These are phyloP conservation scores for Nannochloris sp. DNA, from an alignment of 139 green algal species.

Conservation along the genomic window DNA sequence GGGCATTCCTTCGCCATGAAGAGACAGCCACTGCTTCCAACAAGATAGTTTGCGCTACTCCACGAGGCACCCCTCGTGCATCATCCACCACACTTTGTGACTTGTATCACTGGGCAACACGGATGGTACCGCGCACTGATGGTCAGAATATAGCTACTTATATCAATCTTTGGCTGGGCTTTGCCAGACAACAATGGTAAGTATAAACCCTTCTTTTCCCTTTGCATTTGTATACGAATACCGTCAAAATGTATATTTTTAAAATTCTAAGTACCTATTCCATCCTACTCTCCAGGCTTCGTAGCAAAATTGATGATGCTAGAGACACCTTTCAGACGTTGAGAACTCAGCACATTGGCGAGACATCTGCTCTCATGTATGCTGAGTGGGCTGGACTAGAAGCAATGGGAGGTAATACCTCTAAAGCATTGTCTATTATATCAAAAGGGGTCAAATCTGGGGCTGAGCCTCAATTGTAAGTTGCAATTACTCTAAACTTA, in stretches of 20 bases:
- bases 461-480: not conserved
- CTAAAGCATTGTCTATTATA: slow-evolving; percentile 48
- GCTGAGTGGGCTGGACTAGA: slow-evolving; percentile 73
- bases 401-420: slow-evolving; percentile 36
- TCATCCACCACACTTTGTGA: slow-evolving; percentile 38
- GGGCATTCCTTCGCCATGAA: slow-evolving; percentile 40
- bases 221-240: not conserved
- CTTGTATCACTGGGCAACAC: slow-evolving; percentile 63
- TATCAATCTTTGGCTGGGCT: slow-evolving; percentile 68
- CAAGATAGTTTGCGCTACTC: not conserved
- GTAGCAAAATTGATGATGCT: slow-evolving; percentile 62
- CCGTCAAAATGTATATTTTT: not conserved
- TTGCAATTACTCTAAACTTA: no score
- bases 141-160: slow-evolving; percentile 53
- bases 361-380: slow-evolving; percentile 50
- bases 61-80: not conserved
- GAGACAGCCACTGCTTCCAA: slow-evolving; percentile 14
- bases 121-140: slow-evolving; percentile 48
- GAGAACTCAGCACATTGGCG: slow-evolving; percentile 62
- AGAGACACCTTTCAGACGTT: slow-evolving; percentile 82
- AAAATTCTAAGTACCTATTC: slow-evolving; percentile 7
- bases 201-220: not conserved
- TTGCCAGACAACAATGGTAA: slow-evolving; percentile 66
- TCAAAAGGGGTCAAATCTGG: slow-evolving; percentile 35
- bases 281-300: not conserved